Evolutionary conservation across 1,139 yeast genomes (phyloP).

Genomic region (Magnusiomyces sp.): DNA sequence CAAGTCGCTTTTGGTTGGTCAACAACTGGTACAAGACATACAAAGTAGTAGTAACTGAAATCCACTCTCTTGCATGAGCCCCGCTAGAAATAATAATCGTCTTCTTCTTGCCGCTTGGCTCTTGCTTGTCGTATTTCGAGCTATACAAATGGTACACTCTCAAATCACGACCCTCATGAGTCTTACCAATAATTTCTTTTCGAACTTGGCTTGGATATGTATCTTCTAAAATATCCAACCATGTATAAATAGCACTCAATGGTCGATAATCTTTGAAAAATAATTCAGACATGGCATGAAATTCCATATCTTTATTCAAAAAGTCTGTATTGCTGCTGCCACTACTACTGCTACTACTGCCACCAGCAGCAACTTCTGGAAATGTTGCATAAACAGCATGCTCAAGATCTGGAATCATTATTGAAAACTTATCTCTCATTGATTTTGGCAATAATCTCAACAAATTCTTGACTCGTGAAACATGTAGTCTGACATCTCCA

Average conservation of each 20-base stretch:
- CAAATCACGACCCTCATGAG: conserved; percentile 64
- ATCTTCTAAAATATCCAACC: conserved; percentile 53
- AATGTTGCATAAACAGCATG: conserved; percentile 25
- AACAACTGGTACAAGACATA: conserved; percentile 52
- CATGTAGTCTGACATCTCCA: conserved; percentile 27
- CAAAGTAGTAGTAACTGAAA: conserved; percentile 62
- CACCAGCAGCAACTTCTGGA: no score
- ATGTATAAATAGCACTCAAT: conserved; percentile 57
- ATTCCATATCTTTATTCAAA: no score
- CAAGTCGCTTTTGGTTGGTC: conserved; percentile 37
- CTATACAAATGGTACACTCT: conserved; percentile 53
- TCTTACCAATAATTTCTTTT: conserved; percentile 62
- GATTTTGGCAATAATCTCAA: conserved; percentile 26
- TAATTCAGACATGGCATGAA: conserved; percentile 18
- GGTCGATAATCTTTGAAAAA: conserved; percentile 70
- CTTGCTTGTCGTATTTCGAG: conserved; percentile 36
- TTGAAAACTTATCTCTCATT: conserved; percentile 16
- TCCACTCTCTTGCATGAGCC: conserved; percentile 88
- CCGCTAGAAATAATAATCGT: conserved; percentile 79
- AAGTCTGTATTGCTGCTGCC: no score
- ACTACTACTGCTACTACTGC: no score
- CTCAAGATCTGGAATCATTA: conserved; percentile 27
- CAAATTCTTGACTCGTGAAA: conserved; percentile 23
- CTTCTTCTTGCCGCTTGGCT: conserved; percentile 39
- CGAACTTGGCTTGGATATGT: conserved; percentile 49